phyloP scores from a whole-genome alignment of 768 basidiomycete genomes.

The Terana coerulea region DNA sequence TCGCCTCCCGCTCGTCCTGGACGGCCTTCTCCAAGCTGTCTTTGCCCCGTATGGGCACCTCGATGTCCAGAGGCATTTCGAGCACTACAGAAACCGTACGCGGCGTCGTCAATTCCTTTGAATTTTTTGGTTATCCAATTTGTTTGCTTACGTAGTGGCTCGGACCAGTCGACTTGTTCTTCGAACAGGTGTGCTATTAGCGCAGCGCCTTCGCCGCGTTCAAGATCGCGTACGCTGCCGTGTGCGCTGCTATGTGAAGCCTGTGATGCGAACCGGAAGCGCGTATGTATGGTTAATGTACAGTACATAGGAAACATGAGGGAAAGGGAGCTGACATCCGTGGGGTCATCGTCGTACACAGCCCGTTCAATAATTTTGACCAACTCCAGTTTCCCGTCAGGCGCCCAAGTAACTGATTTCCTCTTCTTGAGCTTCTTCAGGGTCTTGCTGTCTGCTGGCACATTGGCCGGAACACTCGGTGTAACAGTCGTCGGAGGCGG shows the following conservation, averaged over 20 bases:
- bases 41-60: constrained; percentile 53
- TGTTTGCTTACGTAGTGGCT: constrained; percentile 65
- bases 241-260: constrained; percentile 66
- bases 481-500: constrained; percentile 44
- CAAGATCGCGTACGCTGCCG: constrained; percentile 80
- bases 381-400: constrained; percentile 68
- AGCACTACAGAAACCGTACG: constrained; percentile 43
- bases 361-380: constrained; percentile 81
- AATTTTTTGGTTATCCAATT: constrained; percentile 7
- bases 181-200: constrained; percentile 81
- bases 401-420: constrained; percentile 77
- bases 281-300: constrained; percentile 46
- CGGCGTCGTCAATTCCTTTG: constrained; percentile 16
- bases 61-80: constrained; percentile 58
- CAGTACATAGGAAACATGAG: constrained; percentile 35
- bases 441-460: constrained; percentile 30
- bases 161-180: constrained; percentile 83
- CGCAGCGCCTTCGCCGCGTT: constrained; percentile 84
- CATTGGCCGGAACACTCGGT: constrained; percentile 33
- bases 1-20: constrained; percentile 79
- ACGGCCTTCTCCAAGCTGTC: constrained; percentile 63
- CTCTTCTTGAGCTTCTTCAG: constrained; percentile 43
- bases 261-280: constrained; percentile 43
- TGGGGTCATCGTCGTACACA: constrained; percentile 84
- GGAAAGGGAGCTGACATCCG: constrained; percentile 70